A percentile compares a stretch with the other conserved stretches of the same genome.
These are phyloP conservation scores for Coniella lustricola DNA, from an alignment of 2,329 filamentous ascomycete genomes.

Conservation along the genomic window DNA sequence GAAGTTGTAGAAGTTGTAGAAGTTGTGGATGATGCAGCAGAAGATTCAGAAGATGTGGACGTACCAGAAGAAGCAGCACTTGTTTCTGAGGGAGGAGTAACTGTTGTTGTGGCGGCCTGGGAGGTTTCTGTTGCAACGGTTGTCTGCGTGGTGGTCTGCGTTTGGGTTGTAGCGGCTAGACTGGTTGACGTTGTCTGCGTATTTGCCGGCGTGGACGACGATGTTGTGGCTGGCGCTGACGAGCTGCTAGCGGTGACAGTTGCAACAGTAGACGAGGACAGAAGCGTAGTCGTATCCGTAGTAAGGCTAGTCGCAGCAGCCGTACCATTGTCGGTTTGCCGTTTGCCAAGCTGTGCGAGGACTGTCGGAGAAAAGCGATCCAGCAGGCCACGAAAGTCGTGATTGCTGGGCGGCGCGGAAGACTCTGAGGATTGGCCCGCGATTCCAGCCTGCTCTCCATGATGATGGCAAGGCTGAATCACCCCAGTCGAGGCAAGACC, in stretches of 20 bases:
- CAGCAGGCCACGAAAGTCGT: constrained; percentile 58
- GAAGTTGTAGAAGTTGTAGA: constrained; percentile 20
- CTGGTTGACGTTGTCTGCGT: constrained; percentile 18
- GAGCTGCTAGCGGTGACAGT: constrained; percentile 16
- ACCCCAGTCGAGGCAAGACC: constrained; percentile 19
- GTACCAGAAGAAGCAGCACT: constrained; percentile 23
- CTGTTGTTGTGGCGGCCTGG: constrained; percentile 22
- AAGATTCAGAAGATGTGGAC: constrained; percentile 18
- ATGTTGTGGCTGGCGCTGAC: background rate
- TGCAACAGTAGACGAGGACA: constrained; percentile 16
- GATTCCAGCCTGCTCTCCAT: constrained; percentile 3
- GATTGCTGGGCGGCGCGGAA: constrained; percentile 38
- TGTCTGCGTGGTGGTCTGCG: constrained; percentile 21
- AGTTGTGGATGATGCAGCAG: constrained; percentile 17
- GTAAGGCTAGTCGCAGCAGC: constrained; percentile 16
- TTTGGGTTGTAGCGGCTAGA: constrained; percentile 15
- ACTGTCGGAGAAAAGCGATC: constrained; percentile 51
- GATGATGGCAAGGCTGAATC: constrained; percentile 2
- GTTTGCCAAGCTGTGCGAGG: constrained; percentile 6
- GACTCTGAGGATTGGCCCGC: constrained; percentile 17
- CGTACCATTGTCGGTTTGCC: constrained; percentile 38
- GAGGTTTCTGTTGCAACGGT: constrained; percentile 1
- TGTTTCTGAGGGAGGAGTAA: constrained; percentile 13
- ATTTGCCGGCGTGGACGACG: constrained; percentile 8
- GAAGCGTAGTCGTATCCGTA: constrained; percentile 8